phyloP scores from a whole-genome alignment of 805 yeast genomes.

The Candida oleophila region DNA sequence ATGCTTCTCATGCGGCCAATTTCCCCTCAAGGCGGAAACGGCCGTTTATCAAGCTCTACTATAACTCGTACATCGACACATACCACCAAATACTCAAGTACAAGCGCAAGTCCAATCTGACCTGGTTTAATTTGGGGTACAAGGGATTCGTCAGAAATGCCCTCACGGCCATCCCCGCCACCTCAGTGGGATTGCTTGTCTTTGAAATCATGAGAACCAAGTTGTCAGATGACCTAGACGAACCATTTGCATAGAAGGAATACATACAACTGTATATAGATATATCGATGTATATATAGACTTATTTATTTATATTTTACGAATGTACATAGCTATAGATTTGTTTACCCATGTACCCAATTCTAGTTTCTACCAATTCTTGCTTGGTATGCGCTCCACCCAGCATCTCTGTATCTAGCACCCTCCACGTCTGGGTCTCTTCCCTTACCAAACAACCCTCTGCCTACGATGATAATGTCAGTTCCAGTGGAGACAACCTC shows the following conservation, averaged over 20 bases:
- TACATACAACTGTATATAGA: neutral
- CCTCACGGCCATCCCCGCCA: conserved; percentile 77
- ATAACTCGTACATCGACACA: conserved; percentile 76
- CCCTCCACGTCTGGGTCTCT: conserved; percentile 90
- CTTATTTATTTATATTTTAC: conserved; percentile 2
- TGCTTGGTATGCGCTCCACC: conserved; percentile 85
- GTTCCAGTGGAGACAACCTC: conserved; percentile 84
- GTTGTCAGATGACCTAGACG: conserved; percentile 28
- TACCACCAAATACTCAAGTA: conserved; percentile 56
- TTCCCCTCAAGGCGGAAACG: conserved; percentile 12
- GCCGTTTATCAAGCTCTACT: conserved; percentile 44
- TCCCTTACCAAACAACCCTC: conserved; percentile 93
- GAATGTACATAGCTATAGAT: conserved; percentile 1
- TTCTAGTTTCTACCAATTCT: conserved; percentile 17
- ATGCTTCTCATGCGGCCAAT: conserved; percentile 25
- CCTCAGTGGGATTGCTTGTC: conserved; percentile 80
- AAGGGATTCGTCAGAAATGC: conserved; percentile 77
- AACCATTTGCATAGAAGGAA: conserved; percentile 2
- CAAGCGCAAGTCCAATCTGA: conserved; percentile 50
- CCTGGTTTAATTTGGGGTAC: conserved; percentile 69
- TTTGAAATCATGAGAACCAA: conserved; percentile 74
- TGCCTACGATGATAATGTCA: conserved; percentile 95
- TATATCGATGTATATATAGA: neutral
- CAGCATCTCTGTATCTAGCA: conserved; percentile 84
- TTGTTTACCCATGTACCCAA: conserved; percentile 5